Conservation (phyloP, 306 rosid genomes). For the Cucurbita ficifolia region DNA sequence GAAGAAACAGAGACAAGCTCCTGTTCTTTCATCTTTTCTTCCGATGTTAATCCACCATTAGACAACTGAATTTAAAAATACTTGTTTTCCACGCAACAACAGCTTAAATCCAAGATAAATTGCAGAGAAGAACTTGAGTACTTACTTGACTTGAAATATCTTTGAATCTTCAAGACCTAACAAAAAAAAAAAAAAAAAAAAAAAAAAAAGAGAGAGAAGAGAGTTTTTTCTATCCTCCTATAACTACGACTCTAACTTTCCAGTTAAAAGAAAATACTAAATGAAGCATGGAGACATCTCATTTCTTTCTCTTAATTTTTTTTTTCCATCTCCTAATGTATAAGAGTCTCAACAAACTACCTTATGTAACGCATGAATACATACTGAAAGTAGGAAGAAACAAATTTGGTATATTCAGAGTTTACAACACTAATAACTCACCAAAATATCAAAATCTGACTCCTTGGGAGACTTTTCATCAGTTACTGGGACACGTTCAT, state of each 20-base stretch:
- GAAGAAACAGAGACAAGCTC: not conserved
- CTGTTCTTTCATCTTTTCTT: not conserved
- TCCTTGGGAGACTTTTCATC: conserved; percentile 92
- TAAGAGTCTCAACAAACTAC: not conserved
- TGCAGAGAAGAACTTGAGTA: not conserved
- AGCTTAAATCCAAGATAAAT: not conserved
- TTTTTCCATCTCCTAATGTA: not conserved
- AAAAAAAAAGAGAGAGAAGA: not conserved
- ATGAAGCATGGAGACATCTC: not conserved
- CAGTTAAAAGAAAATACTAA: not conserved
- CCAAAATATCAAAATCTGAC: conserved; percentile 77
- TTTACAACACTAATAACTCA: conserved; percentile 20
- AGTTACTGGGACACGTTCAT: conserved; percentile 89
- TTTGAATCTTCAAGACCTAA: not conserved
- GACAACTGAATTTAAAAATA: not conserved
- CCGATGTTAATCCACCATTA: not conserved
- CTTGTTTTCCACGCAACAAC: not conserved
- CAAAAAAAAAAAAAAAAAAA: not conserved
- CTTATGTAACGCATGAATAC: not conserved
- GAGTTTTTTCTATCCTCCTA: not conserved
- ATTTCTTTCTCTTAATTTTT: not conserved
- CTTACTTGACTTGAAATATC: not conserved
- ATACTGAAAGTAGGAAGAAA: not conserved
- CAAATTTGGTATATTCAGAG: not conserved
- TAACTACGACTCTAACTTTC: not conserved